Conservation (phyloP, 768 basidiomycete genomes). For the Leccinum disarticulatum region DNA sequence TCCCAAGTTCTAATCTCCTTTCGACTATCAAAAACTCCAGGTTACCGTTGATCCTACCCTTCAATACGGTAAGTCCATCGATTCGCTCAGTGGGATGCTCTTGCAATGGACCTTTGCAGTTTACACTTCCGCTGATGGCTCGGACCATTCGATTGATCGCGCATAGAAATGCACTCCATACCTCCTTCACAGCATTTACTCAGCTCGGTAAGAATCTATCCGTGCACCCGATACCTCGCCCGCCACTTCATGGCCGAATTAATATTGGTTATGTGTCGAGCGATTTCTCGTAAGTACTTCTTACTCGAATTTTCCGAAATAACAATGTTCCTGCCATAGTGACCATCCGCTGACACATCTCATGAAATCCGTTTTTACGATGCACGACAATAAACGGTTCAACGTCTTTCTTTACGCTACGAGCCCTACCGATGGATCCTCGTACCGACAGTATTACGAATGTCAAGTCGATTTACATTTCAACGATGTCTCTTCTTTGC, state of each 20-base stretch:
- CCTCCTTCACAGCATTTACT: constrained; percentile 41
- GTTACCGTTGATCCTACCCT: constrained; percentile 46
- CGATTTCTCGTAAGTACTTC: constrained; percentile 41
- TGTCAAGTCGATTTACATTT: constrained; percentile 37
- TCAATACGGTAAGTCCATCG: constrained; percentile 42
- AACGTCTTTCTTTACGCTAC: constrained; percentile 49
- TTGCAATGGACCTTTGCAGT: constrained; percentile 31
- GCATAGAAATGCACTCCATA: constrained; percentile 47
- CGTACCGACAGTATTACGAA: constrained; percentile 45
- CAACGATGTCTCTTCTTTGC: constrained; percentile 41
- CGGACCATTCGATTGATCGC: constrained; percentile 45
- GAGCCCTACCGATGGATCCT: constrained; percentile 45
- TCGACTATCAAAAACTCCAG: constrained; percentile 29
- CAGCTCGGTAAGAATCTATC: constrained; percentile 27
- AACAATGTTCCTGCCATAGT: constrained; percentile 22
- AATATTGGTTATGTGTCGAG: constrained; percentile 51
- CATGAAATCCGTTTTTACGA: constrained; percentile 49
- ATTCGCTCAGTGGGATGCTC: not conserved
- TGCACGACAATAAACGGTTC: constrained; percentile 42
- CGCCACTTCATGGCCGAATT: constrained; percentile 39
- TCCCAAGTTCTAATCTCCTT: constrained; percentile 22
- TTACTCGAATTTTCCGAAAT: not conserved
- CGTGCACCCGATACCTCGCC: constrained; percentile 43
- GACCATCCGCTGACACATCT: constrained; percentile 53
- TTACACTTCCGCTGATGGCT: constrained; percentile 44